These are phyloP conservation scores for Aspergillus ruber DNA, from an alignment of 2,329 filamentous ascomycete genomes.

Conservation along the genomic window DNA sequence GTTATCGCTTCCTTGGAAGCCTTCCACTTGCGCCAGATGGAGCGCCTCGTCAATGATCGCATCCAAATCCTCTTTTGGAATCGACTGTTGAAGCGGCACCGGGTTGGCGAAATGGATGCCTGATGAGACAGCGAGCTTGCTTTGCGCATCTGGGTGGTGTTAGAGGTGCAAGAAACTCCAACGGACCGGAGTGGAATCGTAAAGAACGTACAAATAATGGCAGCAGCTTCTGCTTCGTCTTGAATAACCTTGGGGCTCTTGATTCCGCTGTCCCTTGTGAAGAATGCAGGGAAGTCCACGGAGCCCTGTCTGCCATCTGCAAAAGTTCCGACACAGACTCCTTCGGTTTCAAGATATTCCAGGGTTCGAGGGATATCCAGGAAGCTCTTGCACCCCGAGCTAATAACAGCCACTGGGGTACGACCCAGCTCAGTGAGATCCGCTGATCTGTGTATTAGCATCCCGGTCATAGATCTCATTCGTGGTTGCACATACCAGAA, in stretches of 20 bases:
- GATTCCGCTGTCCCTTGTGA: slow-evolving; percentile 77
- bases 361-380: slow-evolving; percentile 85
- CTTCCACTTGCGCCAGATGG: slow-evolving; percentile 56
- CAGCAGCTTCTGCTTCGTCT: slow-evolving; percentile 74
- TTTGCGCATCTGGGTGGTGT: slow-evolving; percentile 57
- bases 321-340: slow-evolving; percentile 81
- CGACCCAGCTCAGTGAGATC: slow-evolving; percentile 90
- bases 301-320: slow-evolving; percentile 66
- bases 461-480: no score
- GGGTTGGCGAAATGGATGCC: slow-evolving; percentile 88
- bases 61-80: slow-evolving; percentile 66
- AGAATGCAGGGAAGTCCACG: slow-evolving; percentile 89
- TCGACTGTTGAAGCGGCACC: slow-evolving; percentile 63
- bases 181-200: neutral
- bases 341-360: slow-evolving; percentile 66
- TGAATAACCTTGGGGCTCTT: slow-evolving; percentile 70
- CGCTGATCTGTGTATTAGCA: no score
- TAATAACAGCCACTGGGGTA: slow-evolving; percentile 80
- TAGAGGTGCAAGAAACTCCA: neutral
- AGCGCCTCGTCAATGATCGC: slow-evolving; percentile 62
- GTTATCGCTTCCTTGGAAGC: slow-evolving; percentile 66
- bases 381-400: slow-evolving; percentile 92
- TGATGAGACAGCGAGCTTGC: slow-evolving; percentile 63
- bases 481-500: slow-evolving; percentile 48
- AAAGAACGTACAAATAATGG: slow-evolving; percentile 62